Evolutionary conservation across 2,329 filamentous ascomycete species (phyloP).

Genomic region (Apiospora sp.): DNA sequence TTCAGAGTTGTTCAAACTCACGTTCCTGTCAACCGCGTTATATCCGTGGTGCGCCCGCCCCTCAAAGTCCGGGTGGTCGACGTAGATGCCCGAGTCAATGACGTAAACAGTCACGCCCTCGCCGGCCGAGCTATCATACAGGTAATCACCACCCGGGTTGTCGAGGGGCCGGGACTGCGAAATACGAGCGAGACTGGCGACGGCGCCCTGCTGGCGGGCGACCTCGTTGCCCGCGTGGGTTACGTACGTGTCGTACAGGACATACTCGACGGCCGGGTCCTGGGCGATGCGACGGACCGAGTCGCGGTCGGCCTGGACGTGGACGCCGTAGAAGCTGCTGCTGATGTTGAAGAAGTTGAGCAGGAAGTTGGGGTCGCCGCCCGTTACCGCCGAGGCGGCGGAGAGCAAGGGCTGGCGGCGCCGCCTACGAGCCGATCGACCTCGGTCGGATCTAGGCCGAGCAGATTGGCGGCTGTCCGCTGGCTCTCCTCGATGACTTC

Average conservation of each 20-base stretch:
- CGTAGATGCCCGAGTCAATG: slow-evolving; percentile 58
- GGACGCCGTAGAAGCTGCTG: slow-evolving; percentile 7
- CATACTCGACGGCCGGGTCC: slow-evolving; percentile 23
- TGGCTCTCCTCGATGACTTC: neutral
- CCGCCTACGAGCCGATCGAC: neutral
- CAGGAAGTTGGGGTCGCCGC: neutral
- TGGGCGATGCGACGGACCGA: neutral
- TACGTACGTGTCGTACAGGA: slow-evolving; percentile 22
- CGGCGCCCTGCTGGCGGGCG: neutral
- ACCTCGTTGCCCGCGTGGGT: neutral
- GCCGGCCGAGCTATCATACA: slow-evolving; percentile 39
- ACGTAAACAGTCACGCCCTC: slow-evolving; percentile 54
- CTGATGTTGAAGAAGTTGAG: slow-evolving; percentile 20
- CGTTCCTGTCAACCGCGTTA: slow-evolving; percentile 22
- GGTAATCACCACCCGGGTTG: neutral
- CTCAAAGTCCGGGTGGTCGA: slow-evolving; percentile 49
- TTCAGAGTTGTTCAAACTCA: neutral
- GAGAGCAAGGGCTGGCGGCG: neutral
- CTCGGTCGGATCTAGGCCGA: neutral
- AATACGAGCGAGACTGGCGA: neutral
- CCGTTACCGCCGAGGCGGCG: no score
- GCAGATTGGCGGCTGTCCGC: neutral
- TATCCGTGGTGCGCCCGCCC: slow-evolving; percentile 42
- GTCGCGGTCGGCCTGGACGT: slow-evolving; percentile 9
- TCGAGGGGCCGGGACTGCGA: neutral